These are phyloP conservation scores for Vigna angularis DNA, from an alignment of 306 rosid species.

Conservation along the genomic window DNA sequence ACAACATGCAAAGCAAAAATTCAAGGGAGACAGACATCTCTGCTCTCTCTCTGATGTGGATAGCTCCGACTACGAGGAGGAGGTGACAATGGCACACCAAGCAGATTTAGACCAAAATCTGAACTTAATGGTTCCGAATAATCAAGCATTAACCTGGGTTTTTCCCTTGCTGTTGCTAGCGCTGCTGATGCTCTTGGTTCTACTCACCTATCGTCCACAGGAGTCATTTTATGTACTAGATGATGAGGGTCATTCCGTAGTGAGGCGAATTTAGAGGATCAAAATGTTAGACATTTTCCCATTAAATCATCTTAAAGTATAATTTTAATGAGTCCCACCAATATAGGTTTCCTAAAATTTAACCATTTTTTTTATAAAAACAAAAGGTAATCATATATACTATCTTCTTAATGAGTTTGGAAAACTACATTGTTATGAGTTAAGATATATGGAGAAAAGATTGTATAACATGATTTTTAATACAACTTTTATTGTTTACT, in stretches of 20 bases:
- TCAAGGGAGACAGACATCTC: conserved; percentile 26
- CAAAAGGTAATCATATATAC: too few relatives aligned
- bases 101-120: neutral
- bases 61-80: neutral
- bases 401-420: neutral
- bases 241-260: conserved; percentile 34
- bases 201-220: conserved; percentile 32
- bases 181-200: conserved; percentile 41
- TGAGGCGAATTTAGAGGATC: conserved; percentile 24
- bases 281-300: neutral
- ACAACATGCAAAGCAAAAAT: conserved; percentile 17
- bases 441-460: neutral
- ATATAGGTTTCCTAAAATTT: too few relatives aligned
- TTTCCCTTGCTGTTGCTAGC: conserved; percentile 41
- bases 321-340: too few relatives aligned
- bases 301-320: too few relatives aligned
- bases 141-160: conserved; percentile 43
- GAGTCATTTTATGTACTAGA: conserved; percentile 29
- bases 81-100: neutral
- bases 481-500: neutral
- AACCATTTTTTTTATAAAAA: too few relatives aligned
- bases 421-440: neutral
- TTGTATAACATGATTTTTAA: neutral
- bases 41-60: neutral
- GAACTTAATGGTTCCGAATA: conserved; percentile 1